Base-by-base conservation (phyloP, 305 asterid species). In the Fraxinus dipetala region DNA sequence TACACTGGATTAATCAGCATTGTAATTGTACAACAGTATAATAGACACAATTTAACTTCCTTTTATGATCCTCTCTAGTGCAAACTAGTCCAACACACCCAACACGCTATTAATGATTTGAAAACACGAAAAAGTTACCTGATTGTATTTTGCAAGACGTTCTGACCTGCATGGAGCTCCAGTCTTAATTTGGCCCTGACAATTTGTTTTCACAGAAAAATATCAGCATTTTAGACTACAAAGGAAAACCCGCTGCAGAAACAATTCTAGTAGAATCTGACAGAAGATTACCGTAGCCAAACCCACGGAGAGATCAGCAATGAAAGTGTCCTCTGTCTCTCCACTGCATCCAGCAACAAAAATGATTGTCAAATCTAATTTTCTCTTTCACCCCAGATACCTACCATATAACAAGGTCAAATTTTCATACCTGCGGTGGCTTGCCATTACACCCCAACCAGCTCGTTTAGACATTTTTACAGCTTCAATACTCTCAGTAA, bases 81-180 rank as follows among this genome's bases (percentile, higher is more conserved):
- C 59, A 48, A 48, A 48, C 18, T 5, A 48, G 59, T 48, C 18
- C 59, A 48, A 13, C 7, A 48, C 14, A 14, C 14, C 51, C 4
- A 45, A 45, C 18, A 45, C 8, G 24, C 65, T 10, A 56, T 56
- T 56, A 56, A 16, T 56, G 26, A 3, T 63, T 63, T 63, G 32
- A 14, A 63, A 63, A 6, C 32, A 63, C 2, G 5, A 10, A 63
- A 65, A 24, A 24, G 34, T 81, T 76, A 90, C 98, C 96, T 95
- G 97, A 90, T 95, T 94, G 91, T 96, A 96, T 85, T 96, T 96
- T n/a, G 98, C 98, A 2, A 96, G 94, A 81, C 99, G 99, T 84
- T 96, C 99, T 6, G 98, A 96, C 84, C 99, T 87, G 96, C 99
- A 96, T 34, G 99, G 99, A 79, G 98, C 98, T 82, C 99, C 99